Percentiles rank a stretch among this genome's conserved stretches.
Conservation (phyloP, 2,329 filamentous ascomycete genomes). For the Teratosphaeria zuluensis region DNA sequence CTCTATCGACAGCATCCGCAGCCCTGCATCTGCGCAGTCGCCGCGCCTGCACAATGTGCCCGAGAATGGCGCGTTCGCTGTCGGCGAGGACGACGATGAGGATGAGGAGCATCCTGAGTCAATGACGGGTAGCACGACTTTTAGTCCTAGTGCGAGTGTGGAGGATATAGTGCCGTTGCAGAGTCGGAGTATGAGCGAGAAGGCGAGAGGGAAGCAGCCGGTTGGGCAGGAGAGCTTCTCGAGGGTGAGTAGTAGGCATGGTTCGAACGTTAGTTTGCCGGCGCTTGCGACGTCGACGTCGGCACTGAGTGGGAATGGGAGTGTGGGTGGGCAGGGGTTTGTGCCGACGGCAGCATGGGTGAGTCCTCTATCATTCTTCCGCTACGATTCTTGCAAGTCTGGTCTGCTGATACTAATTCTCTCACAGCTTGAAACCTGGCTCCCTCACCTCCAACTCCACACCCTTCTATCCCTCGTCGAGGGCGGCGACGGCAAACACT, state of each 20-base stretch:
- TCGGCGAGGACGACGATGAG: slow-evolving; percentile 77
- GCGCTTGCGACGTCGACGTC: slow-evolving; percentile 42
- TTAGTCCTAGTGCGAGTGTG: slow-evolving; percentile 45
- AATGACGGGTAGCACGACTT: slow-evolving; percentile 48
- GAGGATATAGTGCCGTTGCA: slow-evolving; percentile 72
- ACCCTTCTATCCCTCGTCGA: slow-evolving; percentile 71
- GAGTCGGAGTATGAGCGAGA: slow-evolving; percentile 88
- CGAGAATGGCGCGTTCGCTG: slow-evolving; percentile 78
- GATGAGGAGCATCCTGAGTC: slow-evolving; percentile 52
- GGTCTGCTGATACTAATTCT: no score
- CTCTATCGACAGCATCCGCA: slow-evolving; percentile 59
- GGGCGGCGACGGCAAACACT: not conserved
- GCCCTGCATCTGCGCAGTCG: slow-evolving; percentile 41
- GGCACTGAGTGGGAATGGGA: not conserved
- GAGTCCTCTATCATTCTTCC: no score
- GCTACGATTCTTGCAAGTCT: no score
- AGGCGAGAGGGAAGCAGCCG: slow-evolving; percentile 91
- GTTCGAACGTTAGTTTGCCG: slow-evolving; percentile 65
- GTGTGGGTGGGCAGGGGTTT: slow-evolving; percentile 30
- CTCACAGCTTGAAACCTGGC: slow-evolving; percentile 90
- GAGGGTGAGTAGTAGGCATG: slow-evolving; percentile 58
- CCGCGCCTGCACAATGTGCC: slow-evolving; percentile 58
- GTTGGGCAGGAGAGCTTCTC: slow-evolving; percentile 75
- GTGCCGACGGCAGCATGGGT: slow-evolving; percentile 76
- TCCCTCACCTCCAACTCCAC: slow-evolving; percentile 83